Base-by-base conservation (phyloP, 2,329 filamentous ascomycete genomes). In the Calycina herbarum region DNA sequence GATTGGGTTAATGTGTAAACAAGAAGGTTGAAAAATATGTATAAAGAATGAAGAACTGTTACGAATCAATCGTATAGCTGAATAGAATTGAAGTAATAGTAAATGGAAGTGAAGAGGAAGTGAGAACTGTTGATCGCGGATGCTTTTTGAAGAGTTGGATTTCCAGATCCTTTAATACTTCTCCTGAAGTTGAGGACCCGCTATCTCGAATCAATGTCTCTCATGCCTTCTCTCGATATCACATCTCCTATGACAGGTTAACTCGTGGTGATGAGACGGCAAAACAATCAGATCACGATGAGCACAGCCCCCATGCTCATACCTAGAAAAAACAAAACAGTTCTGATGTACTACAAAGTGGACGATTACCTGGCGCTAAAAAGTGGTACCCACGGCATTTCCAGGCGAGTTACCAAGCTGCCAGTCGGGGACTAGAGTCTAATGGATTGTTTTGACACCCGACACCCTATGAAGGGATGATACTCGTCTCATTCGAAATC, bases 61-160 rank as follows among this genome's bases (percentile, higher is more conserved):
- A 73, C 72, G 70, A 74, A 65, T 73, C 72, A 73, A 74, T 74
- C 70, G 72, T 67, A 73, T 68, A 67, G 31, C 31, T 33, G 31
- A 7, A 33, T 68, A 69, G 69, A 70, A 69, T 31, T 64, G 66
- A 68, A 69, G 62, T 45, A 45, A 45, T 45, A 42, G 40, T 42
- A 45, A 45, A 6, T n/a, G 20, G 42, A 45, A n/a, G 13, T 57
- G 42, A 66, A 61, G 65, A 48, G 66, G 61, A 69, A 68, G 58
- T 62, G 57, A 64, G 68, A 71, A 71, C 65, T 72, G 67, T 68
- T 71, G 72, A 72, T 73, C 71, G 72, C 71, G 71, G 71, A 73
- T 72, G 70, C 66, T 68, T 65, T 61, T 56, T 40, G 69, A 65
- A 65, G 51, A 57, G 65, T 69, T 67, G 70, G 66, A 63, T 20